Conservation (phyloP, 208 protist species). For the Acanthamoeba pearcei region DNA sequence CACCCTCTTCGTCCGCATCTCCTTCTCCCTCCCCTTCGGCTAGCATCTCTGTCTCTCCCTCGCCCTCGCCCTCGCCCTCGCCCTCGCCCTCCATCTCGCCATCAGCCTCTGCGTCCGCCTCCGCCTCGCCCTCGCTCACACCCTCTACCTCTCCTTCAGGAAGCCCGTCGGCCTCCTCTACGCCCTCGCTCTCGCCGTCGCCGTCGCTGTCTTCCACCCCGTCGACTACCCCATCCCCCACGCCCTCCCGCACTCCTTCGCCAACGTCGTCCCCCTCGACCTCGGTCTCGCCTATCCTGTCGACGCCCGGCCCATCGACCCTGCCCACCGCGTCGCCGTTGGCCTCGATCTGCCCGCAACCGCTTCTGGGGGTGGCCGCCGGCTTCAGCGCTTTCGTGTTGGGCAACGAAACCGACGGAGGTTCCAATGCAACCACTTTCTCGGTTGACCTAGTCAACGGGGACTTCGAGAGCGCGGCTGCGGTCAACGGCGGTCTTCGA, state of each 20-base stretch:
- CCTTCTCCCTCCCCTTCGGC: neutral
- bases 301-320: neutral
- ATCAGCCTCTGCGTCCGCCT: neutral
- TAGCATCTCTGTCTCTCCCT: neutral
- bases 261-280: neutral
- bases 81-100: neutral
- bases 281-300: slow-evolving; percentile 6
- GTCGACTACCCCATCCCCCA: neutral
- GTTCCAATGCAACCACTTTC: neutral
- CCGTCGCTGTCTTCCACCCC: neutral
- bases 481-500: neutral
- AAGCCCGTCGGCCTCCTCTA: neutral
- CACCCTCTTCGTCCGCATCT: neutral
- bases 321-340: neutral
- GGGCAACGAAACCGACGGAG: neutral
- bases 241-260: neutral
- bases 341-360: neutral
- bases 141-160: neutral
- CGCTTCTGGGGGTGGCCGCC: neutral
- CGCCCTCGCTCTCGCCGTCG: neutral
- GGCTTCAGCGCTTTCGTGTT: slow-evolving; percentile 12
- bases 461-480: neutral
- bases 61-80: neutral
- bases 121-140: neutral
- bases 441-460: neutral